Evolutionary conservation across 805 yeast species (phyloP).

Genomic region (Spathaspora girioi): DNA sequence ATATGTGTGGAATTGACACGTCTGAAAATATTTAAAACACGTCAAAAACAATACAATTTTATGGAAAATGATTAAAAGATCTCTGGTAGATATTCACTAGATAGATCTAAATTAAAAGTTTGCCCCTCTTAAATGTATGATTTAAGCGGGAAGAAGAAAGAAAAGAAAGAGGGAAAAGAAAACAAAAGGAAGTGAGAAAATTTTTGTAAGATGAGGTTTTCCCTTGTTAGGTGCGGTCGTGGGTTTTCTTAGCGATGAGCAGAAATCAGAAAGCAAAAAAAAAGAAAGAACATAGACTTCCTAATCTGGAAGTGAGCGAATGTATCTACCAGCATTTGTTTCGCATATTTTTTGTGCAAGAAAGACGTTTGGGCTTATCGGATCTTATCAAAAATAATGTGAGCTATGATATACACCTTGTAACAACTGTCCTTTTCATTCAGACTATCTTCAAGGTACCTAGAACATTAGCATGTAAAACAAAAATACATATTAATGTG

Average conservation of each 20-base stretch:
- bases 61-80: background rate
- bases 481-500: background rate
- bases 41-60: background rate
- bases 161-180: slow-evolving; percentile 8
- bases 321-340: background rate
- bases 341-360: too few relatives aligned
- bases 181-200: slow-evolving; percentile 7
- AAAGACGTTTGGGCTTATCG: too few relatives aligned
- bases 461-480: slow-evolving; percentile 2
- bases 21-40: slow-evolving; percentile 2
- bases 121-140: slow-evolving; percentile 40
- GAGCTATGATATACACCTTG: slow-evolving; percentile 21
- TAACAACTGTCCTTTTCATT: background rate
- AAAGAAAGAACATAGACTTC: slow-evolving; percentile 12
- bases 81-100: background rate
- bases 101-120: background rate
- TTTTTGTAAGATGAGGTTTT: slow-evolving; percentile 3
- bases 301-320: slow-evolving; percentile 11
- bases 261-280: background rate
- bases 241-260: slow-evolving; percentile 3
- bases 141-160: slow-evolving; percentile 45
- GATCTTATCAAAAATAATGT: slow-evolving; percentile 9
- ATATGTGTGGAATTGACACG: slow-evolving; percentile 1
- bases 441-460: slow-evolving; percentile 4
- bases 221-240: background rate